A percentile compares a stretch with the other conserved stretches of the same genome.
These are phyloP conservation scores for Phytophthora hibernalis DNA, from an alignment of 352 stramenopile genomes.

Conservation along the genomic window DNA sequence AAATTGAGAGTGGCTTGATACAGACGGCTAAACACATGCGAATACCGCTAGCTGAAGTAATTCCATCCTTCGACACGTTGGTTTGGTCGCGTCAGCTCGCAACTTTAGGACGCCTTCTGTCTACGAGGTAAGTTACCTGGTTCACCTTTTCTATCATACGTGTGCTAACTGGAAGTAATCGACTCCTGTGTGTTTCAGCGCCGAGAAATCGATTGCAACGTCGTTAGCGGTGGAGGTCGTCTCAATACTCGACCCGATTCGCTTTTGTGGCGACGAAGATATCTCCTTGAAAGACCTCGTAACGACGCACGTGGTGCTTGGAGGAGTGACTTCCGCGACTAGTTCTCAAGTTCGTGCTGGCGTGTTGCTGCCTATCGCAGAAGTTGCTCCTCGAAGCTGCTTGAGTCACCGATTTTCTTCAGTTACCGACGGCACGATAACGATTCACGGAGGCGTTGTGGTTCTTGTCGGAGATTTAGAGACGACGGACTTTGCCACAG, in stretches of 20 bases:
- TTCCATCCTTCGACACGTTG: slow-evolving; percentile 21
- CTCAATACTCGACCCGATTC: slow-evolving; percentile 19
- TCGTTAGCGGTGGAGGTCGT: slow-evolving; percentile 17
- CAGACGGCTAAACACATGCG: slow-evolving; percentile 35
- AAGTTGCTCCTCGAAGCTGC: not conserved
- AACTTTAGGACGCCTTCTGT: slow-evolving; percentile 17
- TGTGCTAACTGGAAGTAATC: not conserved
- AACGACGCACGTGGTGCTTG: slow-evolving; percentile 34
- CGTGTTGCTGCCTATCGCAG: slow-evolving; percentile 22
- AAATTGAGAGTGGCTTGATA: not conserved
- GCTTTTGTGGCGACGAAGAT: slow-evolving; percentile 19
- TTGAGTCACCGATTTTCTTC: slow-evolving; percentile 6
- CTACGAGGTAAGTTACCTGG: slow-evolving; percentile 5
- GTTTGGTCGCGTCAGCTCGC: slow-evolving; percentile 14
- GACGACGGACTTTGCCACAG: not conserved
- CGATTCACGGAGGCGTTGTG: slow-evolving; percentile 17
- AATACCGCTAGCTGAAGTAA: slow-evolving; percentile 19
- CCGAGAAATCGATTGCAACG: slow-evolving; percentile 9
- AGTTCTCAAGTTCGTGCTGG: slow-evolving; percentile 26
- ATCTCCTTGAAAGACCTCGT: slow-evolving; percentile 16
- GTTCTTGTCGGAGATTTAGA: slow-evolving; percentile 26
- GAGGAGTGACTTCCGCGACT: slow-evolving; percentile 15
- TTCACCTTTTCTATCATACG: not conserved
- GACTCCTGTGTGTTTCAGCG: not conserved
- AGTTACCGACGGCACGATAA: not conserved